Percentiles rank a stretch among this genome's conserved stretches.
Conservation (phyloP, 2,329 filamentous ascomycete genomes). For the Epichloe gansuensis region DNA sequence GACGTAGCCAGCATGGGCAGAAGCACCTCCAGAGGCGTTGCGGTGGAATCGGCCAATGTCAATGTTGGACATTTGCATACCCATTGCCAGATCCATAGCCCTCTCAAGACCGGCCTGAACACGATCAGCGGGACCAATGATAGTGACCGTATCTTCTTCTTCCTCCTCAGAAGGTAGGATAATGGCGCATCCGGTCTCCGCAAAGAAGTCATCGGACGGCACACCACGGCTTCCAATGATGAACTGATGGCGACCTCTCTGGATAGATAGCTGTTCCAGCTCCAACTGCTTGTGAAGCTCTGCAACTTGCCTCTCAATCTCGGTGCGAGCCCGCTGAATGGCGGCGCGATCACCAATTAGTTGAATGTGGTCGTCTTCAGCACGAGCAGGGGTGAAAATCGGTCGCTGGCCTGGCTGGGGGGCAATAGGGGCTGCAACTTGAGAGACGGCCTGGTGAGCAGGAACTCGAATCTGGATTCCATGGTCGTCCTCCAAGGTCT, state of each 20-base stretch:
- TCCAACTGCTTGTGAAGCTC: conserved; percentile 65
- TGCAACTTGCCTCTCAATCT: conserved; percentile 67
- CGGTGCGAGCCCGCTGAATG: conserved; percentile 65
- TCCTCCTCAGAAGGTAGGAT: conserved; percentile 65
- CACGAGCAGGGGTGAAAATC: conserved; percentile 55
- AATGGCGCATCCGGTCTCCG: conserved; percentile 80
- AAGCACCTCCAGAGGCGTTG: conserved; percentile 57
- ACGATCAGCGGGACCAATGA: conserved; percentile 66
- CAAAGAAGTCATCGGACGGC: conserved; percentile 73
- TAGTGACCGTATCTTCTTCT: conserved; percentile 70
- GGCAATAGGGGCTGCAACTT: conserved; percentile 52
- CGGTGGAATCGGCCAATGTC: conserved; percentile 72
- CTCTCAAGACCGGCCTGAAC: conserved; percentile 66
- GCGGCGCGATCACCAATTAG: conserved; percentile 76
- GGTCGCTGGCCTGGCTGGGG: conserved; percentile 53
- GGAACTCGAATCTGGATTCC: conserved; percentile 76
- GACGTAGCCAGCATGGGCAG: conserved; percentile 70
- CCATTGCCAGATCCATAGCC: conserved; percentile 77
- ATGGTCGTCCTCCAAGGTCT: conserved; percentile 60
- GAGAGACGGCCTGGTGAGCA: conserved; percentile 63
- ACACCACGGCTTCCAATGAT: conserved; percentile 77
- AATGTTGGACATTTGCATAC: conserved; percentile 72
- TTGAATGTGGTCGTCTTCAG: conserved; percentile 62
- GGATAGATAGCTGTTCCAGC: conserved; percentile 67
- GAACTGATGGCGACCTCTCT: conserved; percentile 84